These are phyloP conservation scores for Rutidosis leptorrhynchoides DNA, from an alignment of 129 eudicot genomes.

Conservation along the genomic window DNA sequence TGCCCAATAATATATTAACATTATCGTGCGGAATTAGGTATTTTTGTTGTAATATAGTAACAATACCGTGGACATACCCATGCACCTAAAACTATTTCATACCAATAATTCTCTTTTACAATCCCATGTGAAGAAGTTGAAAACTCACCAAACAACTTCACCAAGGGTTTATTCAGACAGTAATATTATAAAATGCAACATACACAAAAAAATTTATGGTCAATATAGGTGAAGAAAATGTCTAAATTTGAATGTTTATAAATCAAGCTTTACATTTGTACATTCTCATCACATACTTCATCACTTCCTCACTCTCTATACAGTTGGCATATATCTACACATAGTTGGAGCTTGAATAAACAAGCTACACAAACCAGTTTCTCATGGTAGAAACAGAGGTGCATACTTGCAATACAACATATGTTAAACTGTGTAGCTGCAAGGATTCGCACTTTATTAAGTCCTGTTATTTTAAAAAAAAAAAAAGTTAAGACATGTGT, in stretches of 20 bases:
- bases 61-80: not conserved
- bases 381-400: conserved; percentile 31
- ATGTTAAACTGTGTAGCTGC: conserved; percentile 23
- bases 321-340: conserved; percentile 36
- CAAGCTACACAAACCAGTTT: conserved; percentile 28
- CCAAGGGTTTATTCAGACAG: conserved; percentile 4
- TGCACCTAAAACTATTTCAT: not conserved
- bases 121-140: not conserved
- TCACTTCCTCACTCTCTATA: conserved; percentile 11
- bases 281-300: conserved; percentile 18
- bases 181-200: not conserved
- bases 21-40: too few relatives aligned
- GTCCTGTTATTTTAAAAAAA: conserved; percentile 33
- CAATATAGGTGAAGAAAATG: conserved; percentile 1
- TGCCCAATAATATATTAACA: too few relatives aligned
- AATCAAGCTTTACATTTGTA: conserved; percentile 30
- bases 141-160: not conserved
- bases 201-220: not conserved
- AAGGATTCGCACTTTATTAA: conserved; percentile 19
- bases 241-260: conserved; percentile 37
- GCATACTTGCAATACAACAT: conserved; percentile 34
- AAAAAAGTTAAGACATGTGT: not conserved
- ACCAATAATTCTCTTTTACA: not conserved
- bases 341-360: conserved; percentile 16
- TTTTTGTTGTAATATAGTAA: too few relatives aligned